Base-by-base conservation (phyloP, 2,329 filamentous ascomycete species). In the Aspergillus sp. region DNA sequence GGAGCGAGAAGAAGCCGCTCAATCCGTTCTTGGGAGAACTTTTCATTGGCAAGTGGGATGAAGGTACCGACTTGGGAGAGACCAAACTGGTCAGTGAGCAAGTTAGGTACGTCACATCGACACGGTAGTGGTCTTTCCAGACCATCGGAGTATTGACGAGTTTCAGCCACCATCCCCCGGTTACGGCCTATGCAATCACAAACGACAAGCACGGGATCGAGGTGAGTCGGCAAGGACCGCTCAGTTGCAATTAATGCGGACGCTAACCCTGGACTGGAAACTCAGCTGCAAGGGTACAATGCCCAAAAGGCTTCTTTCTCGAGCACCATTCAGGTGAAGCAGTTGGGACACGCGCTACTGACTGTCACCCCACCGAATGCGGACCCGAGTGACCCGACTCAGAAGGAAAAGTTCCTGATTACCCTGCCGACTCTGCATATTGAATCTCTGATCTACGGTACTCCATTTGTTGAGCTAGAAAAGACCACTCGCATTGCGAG, bases 11-110 rank as follows among this genome's bases (percentile, higher is more conserved):
- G 81, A 98, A 97, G 75, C 91, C 91, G 2, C 73, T 98, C 49
- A 97, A 98, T 64, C 93, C 93, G 0, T 97, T 98, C 71, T 72
- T 98, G 33, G 91, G 91, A 47, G 91, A 98, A 73, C 78, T 97
- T 32, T 97, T 96, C 71, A 70, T 97, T 29, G 93, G 91, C 27
- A 85, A 83, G 59, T 98, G 93, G 93, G 80, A 85, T 48, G 87
- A 94, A 62, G 77, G 81, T 41, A 80, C 58, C 28, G 65, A 70
- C 8, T 58, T 81, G 45, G 91, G 91, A 48, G 85, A 82, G 42
- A 97, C 93, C 29, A 81, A 85, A 57, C 78, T 98, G 55, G 79
- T 95, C 59, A 94, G 88, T 62, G 91, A 97, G 73, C 91, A 97
- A 77, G 93, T 97, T 64, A 87, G 83, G 80, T 71, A 34, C 12